phyloP scores from a whole-genome alignment of 495 filamentous ascomycete species.

The Penicillium roqueforti region DNA sequence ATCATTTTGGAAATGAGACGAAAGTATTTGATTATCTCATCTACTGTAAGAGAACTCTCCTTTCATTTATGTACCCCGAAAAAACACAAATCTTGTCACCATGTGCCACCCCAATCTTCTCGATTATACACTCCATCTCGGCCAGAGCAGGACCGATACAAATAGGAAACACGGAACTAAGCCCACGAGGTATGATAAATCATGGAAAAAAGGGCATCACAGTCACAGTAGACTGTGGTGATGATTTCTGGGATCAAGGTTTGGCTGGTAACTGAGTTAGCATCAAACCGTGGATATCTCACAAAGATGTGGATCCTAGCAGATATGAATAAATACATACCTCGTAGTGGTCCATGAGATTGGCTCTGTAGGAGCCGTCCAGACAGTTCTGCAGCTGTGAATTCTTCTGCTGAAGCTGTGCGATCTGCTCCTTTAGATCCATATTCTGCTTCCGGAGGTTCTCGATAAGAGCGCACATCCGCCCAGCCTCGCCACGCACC shows the following conservation, averaged over 20 bases:
- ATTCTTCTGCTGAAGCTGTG: constrained; percentile 1
- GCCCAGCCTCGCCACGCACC: constrained; percentile 50
- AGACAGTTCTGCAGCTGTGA: background rate
- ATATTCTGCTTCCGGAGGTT: background rate
- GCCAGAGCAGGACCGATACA: background rate
- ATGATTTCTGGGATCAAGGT: background rate
- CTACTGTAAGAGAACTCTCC: background rate
- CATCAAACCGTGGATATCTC: too few species aligned
- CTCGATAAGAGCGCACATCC: constrained; percentile 4
- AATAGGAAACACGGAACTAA: background rate
- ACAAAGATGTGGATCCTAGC: too few species aligned
- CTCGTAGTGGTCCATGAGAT: background rate
- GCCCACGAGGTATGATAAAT: background rate
- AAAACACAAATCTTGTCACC: background rate
- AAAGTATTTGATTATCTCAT: background rate
- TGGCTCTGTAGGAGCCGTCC: background rate
- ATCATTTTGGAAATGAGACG: background rate
- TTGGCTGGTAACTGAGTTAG: background rate
- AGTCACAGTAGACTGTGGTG: background rate
- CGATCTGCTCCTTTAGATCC: background rate
- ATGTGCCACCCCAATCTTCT: background rate
- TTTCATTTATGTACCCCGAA: background rate
- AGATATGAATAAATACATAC: too few species aligned
- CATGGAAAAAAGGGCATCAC: background rate
- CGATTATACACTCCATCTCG: background rate